Evolutionary conservation across 2,329 filamentous ascomycete genomes (phyloP).

Genomic region (Alternaria sp.): DNA sequence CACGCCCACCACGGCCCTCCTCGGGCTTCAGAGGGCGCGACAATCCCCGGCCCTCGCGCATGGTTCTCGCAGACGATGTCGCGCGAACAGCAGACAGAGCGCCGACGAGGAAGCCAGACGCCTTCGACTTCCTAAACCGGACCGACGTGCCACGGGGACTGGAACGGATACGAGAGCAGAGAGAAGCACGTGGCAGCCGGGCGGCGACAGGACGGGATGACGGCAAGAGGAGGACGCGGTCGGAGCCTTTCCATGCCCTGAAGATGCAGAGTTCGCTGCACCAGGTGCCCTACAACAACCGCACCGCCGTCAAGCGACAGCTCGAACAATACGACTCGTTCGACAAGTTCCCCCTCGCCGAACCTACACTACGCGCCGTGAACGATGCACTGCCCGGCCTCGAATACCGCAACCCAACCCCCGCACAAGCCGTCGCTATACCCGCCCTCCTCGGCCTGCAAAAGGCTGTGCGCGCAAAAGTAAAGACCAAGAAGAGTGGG

Average conservation of each 20-base stretch:
- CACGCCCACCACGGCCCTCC: conserved; percentile 1
- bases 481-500: conserved; percentile 42
- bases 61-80: conserved; percentile 59
- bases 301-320: conserved; percentile 67
- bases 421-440: conserved; percentile 88
- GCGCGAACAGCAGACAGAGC: conserved; percentile 33
- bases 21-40: conserved; percentile 17
- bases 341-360: conserved; percentile 79
- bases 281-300: conserved; percentile 77
- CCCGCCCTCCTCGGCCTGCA: conserved; percentile 76
- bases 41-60: conserved; percentile 53
- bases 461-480: conserved; percentile 44
- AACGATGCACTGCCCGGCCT: conserved; percentile 79
- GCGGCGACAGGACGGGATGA: conserved; percentile 27
- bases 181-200: conserved; percentile 17
- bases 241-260: conserved; percentile 76
- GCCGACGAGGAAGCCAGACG: conserved; percentile 39
- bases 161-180: conserved; percentile 25
- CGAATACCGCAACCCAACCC: conserved; percentile 80
- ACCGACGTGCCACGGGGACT: conserved; percentile 41
- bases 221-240: conserved; percentile 44
- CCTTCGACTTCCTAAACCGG: conserved; percentile 47
- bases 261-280: conserved; percentile 91
- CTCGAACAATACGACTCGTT: conserved; percentile 78
- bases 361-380: conserved; percentile 76